Evolutionary conservation across 352 stramenopile genomes (phyloP).

Genomic region (Phytophthora europaea): DNA sequence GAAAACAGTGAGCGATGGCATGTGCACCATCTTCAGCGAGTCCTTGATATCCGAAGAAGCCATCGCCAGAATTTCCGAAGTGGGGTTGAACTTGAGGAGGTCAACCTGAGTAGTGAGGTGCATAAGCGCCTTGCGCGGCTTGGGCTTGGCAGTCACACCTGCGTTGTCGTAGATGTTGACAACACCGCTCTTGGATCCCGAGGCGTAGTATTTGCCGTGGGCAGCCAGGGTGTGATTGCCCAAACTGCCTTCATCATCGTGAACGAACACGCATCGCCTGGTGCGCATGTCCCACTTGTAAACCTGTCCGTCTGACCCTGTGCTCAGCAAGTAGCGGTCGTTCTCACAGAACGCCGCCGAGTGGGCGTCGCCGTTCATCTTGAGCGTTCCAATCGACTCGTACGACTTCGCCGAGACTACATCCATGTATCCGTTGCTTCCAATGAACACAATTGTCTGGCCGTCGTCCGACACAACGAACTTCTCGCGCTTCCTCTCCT

Average conservation of each 20-base stretch:
- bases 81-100: constrained; percentile 93
- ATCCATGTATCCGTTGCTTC: constrained; percentile 96
- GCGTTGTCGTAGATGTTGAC: constrained; percentile 97
- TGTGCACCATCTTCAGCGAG: constrained; percentile 96
- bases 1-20: constrained; percentile 96
- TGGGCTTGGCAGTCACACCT: constrained; percentile 52
- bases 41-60: constrained; percentile 93
- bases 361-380: constrained; percentile 96
- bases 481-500: constrained; percentile 94
- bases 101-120: constrained; percentile 95
- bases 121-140: constrained; percentile 96
- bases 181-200: constrained; percentile 96
- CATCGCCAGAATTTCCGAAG: constrained; percentile 96
- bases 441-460: constrained; percentile 94
- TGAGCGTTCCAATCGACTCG: constrained; percentile 94
- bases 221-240: constrained; percentile 86
- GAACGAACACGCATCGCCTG: constrained; percentile 80
- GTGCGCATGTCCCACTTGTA: constrained; percentile 97
- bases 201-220: constrained; percentile 88
- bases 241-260: constrained; percentile 88
- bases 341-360: constrained; percentile 94
- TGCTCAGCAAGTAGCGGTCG: constrained; percentile 93
- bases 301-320: constrained; percentile 96
- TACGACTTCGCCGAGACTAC: constrained; percentile 93
- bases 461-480: constrained; percentile 93